Evolutionary conservation across 2,329 filamentous ascomycete genomes (phyloP), one percentile per base, ranked within the genome.

Genomic region (Ophiostoma ulmi): DNA sequence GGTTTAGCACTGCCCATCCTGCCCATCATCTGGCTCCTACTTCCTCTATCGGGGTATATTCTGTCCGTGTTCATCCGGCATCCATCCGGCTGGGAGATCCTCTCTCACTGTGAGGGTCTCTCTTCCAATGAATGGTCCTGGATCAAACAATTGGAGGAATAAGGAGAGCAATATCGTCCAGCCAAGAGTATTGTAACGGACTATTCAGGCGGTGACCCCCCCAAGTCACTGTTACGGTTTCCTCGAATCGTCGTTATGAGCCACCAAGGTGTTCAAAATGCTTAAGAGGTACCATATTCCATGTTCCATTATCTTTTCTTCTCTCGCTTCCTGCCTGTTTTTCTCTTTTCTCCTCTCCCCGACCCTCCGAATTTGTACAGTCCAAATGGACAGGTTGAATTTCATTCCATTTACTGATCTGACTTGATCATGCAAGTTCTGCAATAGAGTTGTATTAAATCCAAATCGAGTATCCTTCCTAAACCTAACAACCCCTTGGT

Each of bases 381-480:
- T 58, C 22, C n/a, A 26, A 58, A 26, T 26, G 31, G 52, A 48
- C 44, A 48, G 44, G 17, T 48, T n/a, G 44, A 3, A 8, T 48
- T n/a, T 48, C 44, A 44, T 44, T 44, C 17, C 8, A 7, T 48
- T 48, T 8, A n/a, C 17, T 48, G 44, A 39, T 39, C 41, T 1
- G 5, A 48, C 17, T 6, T 48, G 44, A 13, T 58, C n/a, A 58
- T 58, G n/a, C 52, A 10, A 58, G 52, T 58, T 22, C 8, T 4
- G n/a, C 52, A 26, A 22, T 22, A 58, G 52, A 11, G 22, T 58
- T 26, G 22, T 58, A 31, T 58, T 58, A 8, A 8, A 26, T 58
- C 52, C 52, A 6, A 58, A 58, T 58, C 52, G 8, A 58, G 52
- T 58, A 58, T 58, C 52, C 22, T 58, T 58, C 52, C 52, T 58